Evolutionary conservation across 768 basidiomycete species (phyloP).

Genomic region (Lentinula aciculospora): DNA sequence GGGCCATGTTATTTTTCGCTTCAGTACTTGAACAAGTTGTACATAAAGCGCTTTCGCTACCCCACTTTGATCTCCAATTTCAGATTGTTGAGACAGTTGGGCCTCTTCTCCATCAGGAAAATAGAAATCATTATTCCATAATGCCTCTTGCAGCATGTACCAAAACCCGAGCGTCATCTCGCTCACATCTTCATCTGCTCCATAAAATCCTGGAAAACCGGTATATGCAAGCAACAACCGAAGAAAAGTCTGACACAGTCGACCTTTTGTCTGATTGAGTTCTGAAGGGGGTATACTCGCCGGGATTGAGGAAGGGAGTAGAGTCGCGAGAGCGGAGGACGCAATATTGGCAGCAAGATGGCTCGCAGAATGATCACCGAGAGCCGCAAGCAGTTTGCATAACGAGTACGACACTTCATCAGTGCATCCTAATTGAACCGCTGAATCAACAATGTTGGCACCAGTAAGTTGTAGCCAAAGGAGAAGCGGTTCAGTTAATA

Average conservation of each 20-base stretch:
- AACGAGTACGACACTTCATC: conserved; percentile 62
- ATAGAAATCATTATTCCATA: conserved; percentile 66
- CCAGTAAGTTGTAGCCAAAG: conserved; percentile 66
- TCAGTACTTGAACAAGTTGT: conserved; percentile 66
- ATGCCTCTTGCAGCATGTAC: conserved; percentile 85
- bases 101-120: conserved; percentile 18
- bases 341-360: conserved; percentile 72
- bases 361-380: conserved; percentile 81
- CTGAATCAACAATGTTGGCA: conserved; percentile 35
- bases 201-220: conserved; percentile 66
- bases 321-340: conserved; percentile 30
- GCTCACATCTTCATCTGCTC: conserved; percentile 82
- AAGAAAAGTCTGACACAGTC: conserved; percentile 67
- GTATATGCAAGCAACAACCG: conserved; percentile 69
- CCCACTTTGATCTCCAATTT: conserved; percentile 31
- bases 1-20: conserved; percentile 76
- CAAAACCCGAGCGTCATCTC: conserved; percentile 86
- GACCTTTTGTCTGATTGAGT: conserved; percentile 28
- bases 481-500: conserved; percentile 83
- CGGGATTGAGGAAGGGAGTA: conserved; percentile 13
- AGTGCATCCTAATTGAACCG: conserved; percentile 29
- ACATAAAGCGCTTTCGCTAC: conserved; percentile 74
- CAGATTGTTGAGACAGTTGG: conserved; percentile 9
- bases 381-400: conserved; percentile 73
- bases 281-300: conserved; percentile 15